phyloP scores from a whole-genome alignment of 2,329 filamentous ascomycete genomes.

The Bretziella fagacearum region DNA sequence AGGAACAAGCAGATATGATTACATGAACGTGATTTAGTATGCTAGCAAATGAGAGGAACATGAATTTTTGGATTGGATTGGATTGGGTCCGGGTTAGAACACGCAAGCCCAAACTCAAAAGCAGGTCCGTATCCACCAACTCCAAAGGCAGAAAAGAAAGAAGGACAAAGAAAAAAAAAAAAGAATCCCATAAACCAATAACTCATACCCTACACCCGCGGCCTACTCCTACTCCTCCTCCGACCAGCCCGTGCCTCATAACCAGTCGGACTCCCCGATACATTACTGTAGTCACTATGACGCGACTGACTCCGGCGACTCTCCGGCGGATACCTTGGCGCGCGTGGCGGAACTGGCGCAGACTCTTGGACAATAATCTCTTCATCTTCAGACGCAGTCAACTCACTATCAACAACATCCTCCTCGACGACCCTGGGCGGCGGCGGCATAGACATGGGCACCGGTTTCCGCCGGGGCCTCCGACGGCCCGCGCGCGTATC shows the following conservation, averaged over 20 bases:
- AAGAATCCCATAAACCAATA: neutral
- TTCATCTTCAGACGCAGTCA: neutral
- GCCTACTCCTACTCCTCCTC: slow-evolving; percentile 3
- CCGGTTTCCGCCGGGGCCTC: slow-evolving; percentile 4
- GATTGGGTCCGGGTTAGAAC: no score
- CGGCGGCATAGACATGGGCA: neutral
- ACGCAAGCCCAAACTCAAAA: neutral
- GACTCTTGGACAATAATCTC: slow-evolving; percentile 8
- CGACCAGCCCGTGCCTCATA: neutral
- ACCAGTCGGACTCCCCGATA: slow-evolving; percentile 2
- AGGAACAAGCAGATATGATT: neutral
- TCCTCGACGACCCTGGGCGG: neutral
- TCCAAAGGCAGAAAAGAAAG: neutral
- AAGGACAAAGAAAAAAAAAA: slow-evolving; percentile 6
- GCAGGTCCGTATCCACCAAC: neutral
- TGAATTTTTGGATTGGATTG: no score
- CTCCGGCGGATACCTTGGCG: neutral
- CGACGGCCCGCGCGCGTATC: neutral
- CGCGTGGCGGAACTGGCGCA: neutral
- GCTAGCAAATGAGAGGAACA: neutral
- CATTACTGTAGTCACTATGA: slow-evolving; percentile 9
- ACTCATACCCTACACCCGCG: neutral
- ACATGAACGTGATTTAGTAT: neutral
- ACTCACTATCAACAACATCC: neutral
- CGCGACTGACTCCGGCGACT: slow-evolving; percentile 5